Percentiles rank a stretch among this genome's conserved stretches.
Conservation (phyloP, 495 filamentous ascomycete genomes). For the Annulohypoxylon nitens region DNA sequence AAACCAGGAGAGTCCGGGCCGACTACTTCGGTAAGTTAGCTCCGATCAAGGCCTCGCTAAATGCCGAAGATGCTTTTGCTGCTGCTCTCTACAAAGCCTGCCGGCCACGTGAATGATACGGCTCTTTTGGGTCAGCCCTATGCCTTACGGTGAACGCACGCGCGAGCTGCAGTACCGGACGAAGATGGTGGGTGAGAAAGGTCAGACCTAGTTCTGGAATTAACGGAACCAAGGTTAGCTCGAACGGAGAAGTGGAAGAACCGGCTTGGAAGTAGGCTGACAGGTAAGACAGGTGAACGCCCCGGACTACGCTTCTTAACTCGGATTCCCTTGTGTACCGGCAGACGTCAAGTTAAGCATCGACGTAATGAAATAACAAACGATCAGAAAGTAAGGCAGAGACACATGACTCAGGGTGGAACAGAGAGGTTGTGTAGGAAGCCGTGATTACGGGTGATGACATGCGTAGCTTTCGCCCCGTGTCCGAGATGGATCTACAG, state of each 20-base stretch:
- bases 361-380: constrained; percentile 30
- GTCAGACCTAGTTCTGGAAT: constrained; percentile 36
- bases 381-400: constrained; percentile 35
- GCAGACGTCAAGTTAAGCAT: constrained; percentile 44
- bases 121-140: constrained; percentile 40
- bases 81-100: constrained; percentile 8
- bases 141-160: constrained; percentile 40
- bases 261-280: constrained; percentile 25
- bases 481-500: constrained; percentile 40
- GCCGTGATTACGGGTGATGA: constrained; percentile 33
- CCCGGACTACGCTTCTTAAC: constrained; percentile 20
- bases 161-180: constrained; percentile 35
- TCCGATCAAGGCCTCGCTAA: constrained; percentile 26
- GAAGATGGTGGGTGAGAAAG: constrained; percentile 32
- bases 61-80: constrained; percentile 7
- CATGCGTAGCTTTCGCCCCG: constrained; percentile 33
- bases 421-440: constrained; percentile 32
- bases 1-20: constrained; percentile 7
- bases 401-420: constrained; percentile 48
- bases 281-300: constrained; percentile 37
- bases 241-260: constrained; percentile 27
- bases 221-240: constrained; percentile 32
- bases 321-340: constrained; percentile 31
- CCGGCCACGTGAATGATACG: constrained; percentile 37
- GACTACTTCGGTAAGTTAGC: constrained; percentile 19